phyloP scores from a whole-genome alignment of 2,329 filamentous ascomycete genomes.

The Neopestalotiopsis sp. region DNA sequence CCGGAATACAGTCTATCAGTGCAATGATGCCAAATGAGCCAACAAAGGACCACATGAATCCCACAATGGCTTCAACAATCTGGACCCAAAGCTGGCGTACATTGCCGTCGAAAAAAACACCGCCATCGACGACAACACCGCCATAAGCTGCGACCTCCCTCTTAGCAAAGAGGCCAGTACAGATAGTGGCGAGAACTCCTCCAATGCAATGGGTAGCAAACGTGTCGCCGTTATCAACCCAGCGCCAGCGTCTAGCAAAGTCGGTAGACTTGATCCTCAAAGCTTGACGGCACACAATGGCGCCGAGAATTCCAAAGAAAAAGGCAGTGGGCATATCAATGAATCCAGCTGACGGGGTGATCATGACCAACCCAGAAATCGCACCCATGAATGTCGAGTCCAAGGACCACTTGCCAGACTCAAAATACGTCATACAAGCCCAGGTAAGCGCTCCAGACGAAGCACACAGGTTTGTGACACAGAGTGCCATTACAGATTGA shows the following conservation, averaged over 20 bases:
- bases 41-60: slow-evolving; percentile 56
- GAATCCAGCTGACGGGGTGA: slow-evolving; percentile 51
- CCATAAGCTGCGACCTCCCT: slow-evolving; percentile 59
- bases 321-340: slow-evolving; percentile 55
- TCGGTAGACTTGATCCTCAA: slow-evolving; percentile 58
- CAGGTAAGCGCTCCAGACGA: slow-evolving; percentile 52
- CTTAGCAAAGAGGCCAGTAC: slow-evolving; percentile 55
- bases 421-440: slow-evolving; percentile 50
- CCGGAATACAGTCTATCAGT: slow-evolving; percentile 57
- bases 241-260: slow-evolving; percentile 49
- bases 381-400: slow-evolving; percentile 58
- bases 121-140: slow-evolving; percentile 51
- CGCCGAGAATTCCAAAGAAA: slow-evolving; percentile 52
- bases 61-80: slow-evolving; percentile 55
- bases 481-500: slow-evolving; percentile 55
- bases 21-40: slow-evolving; percentile 55
- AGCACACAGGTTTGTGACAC: slow-evolving; percentile 55
- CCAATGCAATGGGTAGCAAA: slow-evolving; percentile 61
- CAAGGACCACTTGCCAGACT: slow-evolving; percentile 46
- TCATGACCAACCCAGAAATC: slow-evolving; percentile 58
- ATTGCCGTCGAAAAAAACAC: slow-evolving; percentile 60
- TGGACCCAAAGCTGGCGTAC: slow-evolving; percentile 54
- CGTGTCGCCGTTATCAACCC: slow-evolving; percentile 61
- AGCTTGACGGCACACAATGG: slow-evolving; percentile 54
- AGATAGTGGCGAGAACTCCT: slow-evolving; percentile 54